Evolutionary conservation across 805 yeast species (phyloP).

Genomic region (Wickerhamomyces ciferrii): DNA sequence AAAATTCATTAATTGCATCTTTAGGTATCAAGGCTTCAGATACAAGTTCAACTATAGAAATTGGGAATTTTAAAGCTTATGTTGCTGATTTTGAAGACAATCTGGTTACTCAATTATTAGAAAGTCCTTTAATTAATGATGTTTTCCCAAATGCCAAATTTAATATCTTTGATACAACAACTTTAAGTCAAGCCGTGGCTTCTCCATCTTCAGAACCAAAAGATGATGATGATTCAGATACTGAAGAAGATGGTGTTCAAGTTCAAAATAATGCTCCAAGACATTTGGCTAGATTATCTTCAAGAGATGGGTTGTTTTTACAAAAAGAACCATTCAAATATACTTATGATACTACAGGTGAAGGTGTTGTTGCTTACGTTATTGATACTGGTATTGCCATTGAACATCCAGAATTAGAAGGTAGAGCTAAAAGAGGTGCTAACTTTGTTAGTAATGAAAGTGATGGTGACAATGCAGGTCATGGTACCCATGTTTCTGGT

Average conservation of each 20-base stretch:
- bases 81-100: constrained; percentile 48
- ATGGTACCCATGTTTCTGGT: constrained; percentile 92
- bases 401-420: constrained; percentile 55
- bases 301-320: constrained; percentile 21
- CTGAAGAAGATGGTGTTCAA: constrained; percentile 2
- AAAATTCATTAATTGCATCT: background rate
- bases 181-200: background rate
- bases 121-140: constrained; percentile 57
- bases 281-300: constrained; percentile 59
- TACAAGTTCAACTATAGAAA: background rate
- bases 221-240: constrained; percentile 8
- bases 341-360: constrained; percentile 48
- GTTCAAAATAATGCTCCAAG: constrained; percentile 47
- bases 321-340: constrained; percentile 28
- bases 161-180: constrained; percentile 38
- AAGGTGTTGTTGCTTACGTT: constrained; percentile 65
- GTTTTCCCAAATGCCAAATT: constrained; percentile 60
- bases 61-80: constrained; percentile 46
- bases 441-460: constrained; percentile 49
- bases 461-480: constrained; percentile 74
- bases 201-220: constrained; percentile 3
- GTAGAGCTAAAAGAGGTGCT: constrained; percentile 52
- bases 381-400: constrained; percentile 75
- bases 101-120: constrained; percentile 33
- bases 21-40: background rate